A percentile compares a stretch with the other conserved stretches of the same genome.
Evolutionary conservation across 345 rosid species (phyloP).

Genomic region (Carallia brachiata): DNA sequence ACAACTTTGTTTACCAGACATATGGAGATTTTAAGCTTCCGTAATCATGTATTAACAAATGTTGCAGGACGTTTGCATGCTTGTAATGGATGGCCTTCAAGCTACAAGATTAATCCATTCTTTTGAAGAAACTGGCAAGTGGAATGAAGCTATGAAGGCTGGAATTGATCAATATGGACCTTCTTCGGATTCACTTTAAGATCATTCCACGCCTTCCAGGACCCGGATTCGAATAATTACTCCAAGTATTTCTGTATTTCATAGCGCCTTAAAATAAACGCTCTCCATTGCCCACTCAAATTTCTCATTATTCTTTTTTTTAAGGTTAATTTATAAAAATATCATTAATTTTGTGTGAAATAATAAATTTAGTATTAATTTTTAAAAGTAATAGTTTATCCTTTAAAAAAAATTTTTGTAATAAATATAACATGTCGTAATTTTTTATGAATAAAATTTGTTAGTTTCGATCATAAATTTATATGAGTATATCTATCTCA

Average conservation of each 20-base stretch:
- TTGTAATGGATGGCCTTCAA: conserved; percentile 78
- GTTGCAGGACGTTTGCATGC: conserved; percentile 94
- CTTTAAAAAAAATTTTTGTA: too few species aligned
- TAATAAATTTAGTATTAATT: too few species aligned
- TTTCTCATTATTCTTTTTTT: background rate
- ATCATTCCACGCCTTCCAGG: conserved; percentile 12
- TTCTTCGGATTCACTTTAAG: conserved; percentile 21
- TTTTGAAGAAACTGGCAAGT: conserved; percentile 72
- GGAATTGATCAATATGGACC: conserved; percentile 49
- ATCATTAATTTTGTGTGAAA: too few species aligned
- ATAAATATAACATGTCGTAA: too few species aligned
- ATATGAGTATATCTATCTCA: too few species aligned
- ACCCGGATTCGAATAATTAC: conserved; percentile 76
- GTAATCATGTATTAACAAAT: conserved; percentile 3
- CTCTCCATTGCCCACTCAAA: background rate
- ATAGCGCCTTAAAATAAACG: conserved; percentile 8
- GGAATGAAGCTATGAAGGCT: conserved; percentile 74
- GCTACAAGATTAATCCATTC: conserved; percentile 91
- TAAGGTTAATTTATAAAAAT: too few species aligned
- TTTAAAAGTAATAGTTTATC: too few species aligned
- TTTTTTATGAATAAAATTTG: too few species aligned
- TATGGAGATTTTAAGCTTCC: conserved; percentile 3
- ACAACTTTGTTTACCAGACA: too few species aligned
- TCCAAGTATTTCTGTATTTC: conserved; percentile 25
- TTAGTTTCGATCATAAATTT: too few species aligned